Base-by-base conservation (phyloP, 1,284 basidiomycete genomes). In the Cutaneotrichosporon sp. region DNA sequence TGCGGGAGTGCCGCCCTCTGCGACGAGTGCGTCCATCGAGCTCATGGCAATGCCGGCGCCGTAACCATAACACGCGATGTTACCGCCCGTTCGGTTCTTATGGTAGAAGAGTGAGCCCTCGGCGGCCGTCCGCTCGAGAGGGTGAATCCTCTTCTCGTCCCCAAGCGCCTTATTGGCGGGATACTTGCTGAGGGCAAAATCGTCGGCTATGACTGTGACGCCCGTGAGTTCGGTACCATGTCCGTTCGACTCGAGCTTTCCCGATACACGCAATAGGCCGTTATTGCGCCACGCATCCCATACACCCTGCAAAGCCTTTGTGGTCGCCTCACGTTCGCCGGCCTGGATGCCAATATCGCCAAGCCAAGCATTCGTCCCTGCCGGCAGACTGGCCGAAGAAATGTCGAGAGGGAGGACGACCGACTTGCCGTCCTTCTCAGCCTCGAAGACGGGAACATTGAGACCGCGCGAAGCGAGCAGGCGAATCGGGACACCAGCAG, bases 1-100 rank as follows among this genome's bases (percentile, higher is more conserved):
- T 32, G 71, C 65, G 9, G 71, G 68, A 65, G 65, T 61, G 6
- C 70, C 70, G 1, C 70, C 70, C 2, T 58, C 67, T 2, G 61
- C 66, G 14, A 57, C 58, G n/a, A 72, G 62, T 11, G 62, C 66
- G 52, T 72, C 70, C 69, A 69, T 70, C 16, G 70, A 69, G 34
- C 64, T 65, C 67, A 72, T 70, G 30, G 69, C 70, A 5, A 70
- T 65, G 5, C 70, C 70, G 0, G 70, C 70, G 1, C 66, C 66
- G 53, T 68, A 68, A 5, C 66, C 66, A 31, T 65, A 68, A 50
- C 66, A 68, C 26, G 58, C 66, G 51, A 68, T 68, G 64, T 68
- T 68, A 22, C 66, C 66, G 22, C 60, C 64, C 9, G 47, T 31
- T 7, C 61, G 60, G 34, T 30, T 55, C 64, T 68, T 68, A 62